Evolutionary conservation across 2,329 filamentous ascomycete species (phyloP).

Genomic region (Pseudogymnoascus sp.): DNA sequence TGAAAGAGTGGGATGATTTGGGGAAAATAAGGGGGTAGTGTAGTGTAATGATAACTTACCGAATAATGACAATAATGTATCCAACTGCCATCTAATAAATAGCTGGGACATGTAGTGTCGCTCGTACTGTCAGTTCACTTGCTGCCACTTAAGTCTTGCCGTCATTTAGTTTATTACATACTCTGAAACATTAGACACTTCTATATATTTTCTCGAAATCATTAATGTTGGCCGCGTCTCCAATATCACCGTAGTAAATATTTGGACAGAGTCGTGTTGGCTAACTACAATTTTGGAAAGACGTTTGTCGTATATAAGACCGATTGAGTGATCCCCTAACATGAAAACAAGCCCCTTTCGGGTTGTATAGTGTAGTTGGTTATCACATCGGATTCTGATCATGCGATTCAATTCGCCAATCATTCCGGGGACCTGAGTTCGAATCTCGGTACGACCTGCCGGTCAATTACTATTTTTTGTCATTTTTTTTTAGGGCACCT

Average conservation of each 20-base stretch:
- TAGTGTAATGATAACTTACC: not conserved
- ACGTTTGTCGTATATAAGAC: not conserved
- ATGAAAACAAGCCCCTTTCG: conserved; percentile 4
- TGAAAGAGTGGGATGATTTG: not conserved
- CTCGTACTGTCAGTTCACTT: too few relatives aligned
- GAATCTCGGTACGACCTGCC: conserved; percentile 8
- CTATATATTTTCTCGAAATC: too few relatives aligned
- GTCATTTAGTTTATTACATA: too few relatives aligned
- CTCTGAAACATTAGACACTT: too few relatives aligned
- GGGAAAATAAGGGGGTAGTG: not conserved
- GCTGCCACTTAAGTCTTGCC: too few relatives aligned
- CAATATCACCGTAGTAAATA: too few relatives aligned
- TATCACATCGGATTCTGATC: conserved; percentile 7
- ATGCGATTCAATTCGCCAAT: not conserved
- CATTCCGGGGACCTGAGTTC: conserved; percentile 8
- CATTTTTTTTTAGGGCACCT: not conserved
- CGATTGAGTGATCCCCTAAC: not conserved
- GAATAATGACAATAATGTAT: not conserved
- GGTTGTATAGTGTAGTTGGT: conserved; percentile 9
- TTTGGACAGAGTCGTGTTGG: too few relatives aligned
- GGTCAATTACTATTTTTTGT: not conserved
- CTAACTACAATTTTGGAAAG: too few relatives aligned
- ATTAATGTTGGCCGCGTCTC: too few relatives aligned
- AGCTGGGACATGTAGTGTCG: too few relatives aligned
- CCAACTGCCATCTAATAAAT: not conserved